Conservation (phyloP, 2,329 filamentous ascomycete genomes). For the Fusarium anguioides region DNA sequence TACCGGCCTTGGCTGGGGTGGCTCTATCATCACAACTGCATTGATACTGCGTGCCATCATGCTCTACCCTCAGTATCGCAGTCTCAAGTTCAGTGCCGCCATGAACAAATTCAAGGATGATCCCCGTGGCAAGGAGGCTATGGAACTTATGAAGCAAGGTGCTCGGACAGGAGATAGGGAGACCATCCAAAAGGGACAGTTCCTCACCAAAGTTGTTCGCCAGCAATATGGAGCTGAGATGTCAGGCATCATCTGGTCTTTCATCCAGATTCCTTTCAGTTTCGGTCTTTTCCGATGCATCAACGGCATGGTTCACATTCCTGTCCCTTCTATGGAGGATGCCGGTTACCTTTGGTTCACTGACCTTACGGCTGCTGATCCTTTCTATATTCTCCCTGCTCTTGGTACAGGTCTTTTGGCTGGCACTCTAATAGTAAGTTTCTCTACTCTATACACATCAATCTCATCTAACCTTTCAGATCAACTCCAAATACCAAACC, state of each 20-base stretch:
- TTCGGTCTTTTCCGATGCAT: slow-evolving; percentile 85
- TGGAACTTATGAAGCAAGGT: slow-evolving; percentile 63
- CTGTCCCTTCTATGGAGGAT: slow-evolving; percentile 80
- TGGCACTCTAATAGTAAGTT: slow-evolving; percentile 63
- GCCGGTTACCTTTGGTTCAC: slow-evolving; percentile 82
- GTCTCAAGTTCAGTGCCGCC: slow-evolving; percentile 59
- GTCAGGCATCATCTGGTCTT: slow-evolving; percentile 52
- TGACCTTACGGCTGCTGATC: slow-evolving; percentile 81
- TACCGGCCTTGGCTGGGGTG: slow-evolving; percentile 83
- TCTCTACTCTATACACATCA: rapidly evolving
- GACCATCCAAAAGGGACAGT: slow-evolving; percentile 51
- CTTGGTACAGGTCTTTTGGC: slow-evolving; percentile 67
- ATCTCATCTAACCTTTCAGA: slow-evolving; percentile 43
- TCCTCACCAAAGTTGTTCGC: slow-evolving; percentile 51
- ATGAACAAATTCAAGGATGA: slow-evolving; percentile 67
- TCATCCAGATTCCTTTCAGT: slow-evolving; percentile 71
- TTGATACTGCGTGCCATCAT: slow-evolving; percentile 72
- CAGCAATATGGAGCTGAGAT: slow-evolving; percentile 52
- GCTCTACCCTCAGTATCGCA: slow-evolving; percentile 67
- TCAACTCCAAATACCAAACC: slow-evolving; percentile 51
- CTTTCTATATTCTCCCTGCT: slow-evolving; percentile 79
- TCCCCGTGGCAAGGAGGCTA: slow-evolving; percentile 62
- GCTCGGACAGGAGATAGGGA: slow-evolving; percentile 57
- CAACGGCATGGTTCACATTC: slow-evolving; percentile 77
- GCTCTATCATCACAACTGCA: slow-evolving; percentile 74